Conservation (phyloP, 1,139 yeast genomes). For the Schwanniomyces etchellsii region DNA sequence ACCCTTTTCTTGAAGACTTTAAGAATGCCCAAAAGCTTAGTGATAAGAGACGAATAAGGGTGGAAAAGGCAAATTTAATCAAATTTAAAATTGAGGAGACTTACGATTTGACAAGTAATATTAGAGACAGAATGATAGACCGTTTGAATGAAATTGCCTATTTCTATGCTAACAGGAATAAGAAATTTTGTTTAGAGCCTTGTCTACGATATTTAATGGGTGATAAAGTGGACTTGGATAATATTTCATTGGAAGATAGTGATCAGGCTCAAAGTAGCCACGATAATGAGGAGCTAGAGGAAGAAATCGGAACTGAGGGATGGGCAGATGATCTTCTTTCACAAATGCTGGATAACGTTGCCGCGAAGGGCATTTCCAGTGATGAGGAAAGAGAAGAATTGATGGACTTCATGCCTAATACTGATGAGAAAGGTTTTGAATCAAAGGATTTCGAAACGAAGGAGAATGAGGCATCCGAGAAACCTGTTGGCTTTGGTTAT, state of each 20-base stretch:
- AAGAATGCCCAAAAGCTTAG: constrained; percentile 23
- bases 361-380: constrained; percentile 19
- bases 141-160: constrained; percentile 52
- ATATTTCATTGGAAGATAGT: constrained; percentile 18
- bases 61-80: constrained; percentile 20
- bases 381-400: constrained; percentile 28
- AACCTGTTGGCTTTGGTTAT: background rate
- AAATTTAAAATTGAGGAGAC: constrained; percentile 73
- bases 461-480: constrained; percentile 3
- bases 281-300: constrained; percentile 15
- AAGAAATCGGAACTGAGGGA: constrained; percentile 37
- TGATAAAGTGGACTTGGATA: constrained; percentile 58
- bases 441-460: background rate
- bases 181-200: constrained; percentile 72
- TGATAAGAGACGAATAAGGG: constrained; percentile 16
- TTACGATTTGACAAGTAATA: constrained; percentile 50
- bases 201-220: constrained; percentile 78
- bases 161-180: constrained; percentile 49
- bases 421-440: constrained; percentile 16
- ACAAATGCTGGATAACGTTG: constrained; percentile 26
- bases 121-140: constrained; percentile 43
- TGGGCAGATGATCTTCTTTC: constrained; percentile 42
- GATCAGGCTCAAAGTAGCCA: constrained; percentile 14
- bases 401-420: constrained; percentile 28
- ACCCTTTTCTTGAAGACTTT: constrained; percentile 53